Percentiles rank a stretch among this genome's conserved stretches.
Evolutionary conservation across 1,284 basidiomycete species (phyloP).

Genomic region (Meira nashicola): DNA sequence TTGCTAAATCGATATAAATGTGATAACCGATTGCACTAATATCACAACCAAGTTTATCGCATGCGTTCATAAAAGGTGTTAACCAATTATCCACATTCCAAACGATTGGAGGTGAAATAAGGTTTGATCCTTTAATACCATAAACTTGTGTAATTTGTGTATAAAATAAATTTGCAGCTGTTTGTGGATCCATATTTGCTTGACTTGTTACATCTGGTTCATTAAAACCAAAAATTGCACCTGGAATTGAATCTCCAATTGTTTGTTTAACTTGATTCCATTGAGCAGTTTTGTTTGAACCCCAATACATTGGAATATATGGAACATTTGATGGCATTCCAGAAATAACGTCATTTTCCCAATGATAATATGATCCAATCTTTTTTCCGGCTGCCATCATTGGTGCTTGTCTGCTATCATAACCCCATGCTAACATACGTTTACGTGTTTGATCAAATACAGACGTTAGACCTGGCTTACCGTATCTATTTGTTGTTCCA

Average conservation of each 20-base stretch:
- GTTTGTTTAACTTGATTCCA: neutral
- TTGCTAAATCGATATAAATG: neutral
- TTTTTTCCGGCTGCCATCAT: neutral
- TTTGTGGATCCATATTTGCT: neutral
- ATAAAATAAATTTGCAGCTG: neutral
- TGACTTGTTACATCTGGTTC: neutral
- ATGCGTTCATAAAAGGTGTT: neutral
- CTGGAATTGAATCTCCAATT: neutral
- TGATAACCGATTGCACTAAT: neutral
- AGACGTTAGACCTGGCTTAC: neutral
- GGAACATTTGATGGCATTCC: neutral
- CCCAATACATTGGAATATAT: neutral
- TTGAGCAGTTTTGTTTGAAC: neutral
- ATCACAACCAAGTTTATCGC: neutral
- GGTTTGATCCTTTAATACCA: neutral
- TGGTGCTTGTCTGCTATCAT: neutral
- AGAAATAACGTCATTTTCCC: neutral
- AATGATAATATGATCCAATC: neutral
- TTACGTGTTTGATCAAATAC: neutral
- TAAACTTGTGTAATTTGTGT: neutral
- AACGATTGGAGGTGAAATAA: neutral
- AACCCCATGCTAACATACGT: neutral
- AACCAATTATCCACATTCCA: neutral
- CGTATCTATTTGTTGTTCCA: neutral
- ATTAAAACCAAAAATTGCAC: neutral